Evolutionary conservation across 2,329 filamentous ascomycete species (phyloP).

Genomic region (Arthroderma sp.): DNA sequence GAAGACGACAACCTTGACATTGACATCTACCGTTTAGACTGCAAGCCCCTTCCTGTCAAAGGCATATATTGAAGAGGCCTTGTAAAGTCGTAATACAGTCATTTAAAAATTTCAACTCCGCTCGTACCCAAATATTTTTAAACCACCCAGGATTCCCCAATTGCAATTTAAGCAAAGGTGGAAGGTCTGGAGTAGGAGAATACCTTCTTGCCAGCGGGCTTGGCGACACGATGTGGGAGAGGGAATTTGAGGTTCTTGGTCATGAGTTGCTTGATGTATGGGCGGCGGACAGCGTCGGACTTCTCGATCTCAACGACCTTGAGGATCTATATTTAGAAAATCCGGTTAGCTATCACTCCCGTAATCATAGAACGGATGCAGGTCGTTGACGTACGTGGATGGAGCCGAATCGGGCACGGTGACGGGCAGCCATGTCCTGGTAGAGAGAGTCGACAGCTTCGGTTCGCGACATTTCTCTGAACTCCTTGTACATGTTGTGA

Average conservation of each 20-base stretch:
- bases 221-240: conserved; percentile 88
- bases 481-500: conserved; percentile 99
- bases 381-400: conserved; percentile 67
- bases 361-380: no score
- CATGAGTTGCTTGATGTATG: conserved; percentile 98
- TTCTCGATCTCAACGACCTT: conserved; percentile 97
- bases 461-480: conserved; percentile 94
- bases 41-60: no score
- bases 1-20: no score
- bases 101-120: no score
- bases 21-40: no score
- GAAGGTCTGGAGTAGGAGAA: conserved; percentile 87
- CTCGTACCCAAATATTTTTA: no score
- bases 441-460: conserved; percentile 95
- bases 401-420: conserved; percentile 94
- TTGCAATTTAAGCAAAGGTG: conserved; percentile 74
- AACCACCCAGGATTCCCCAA: no score
- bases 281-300: conserved; percentile 85
- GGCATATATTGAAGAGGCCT: no score
- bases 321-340: conserved; percentile 55
- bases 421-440: conserved; percentile 98
- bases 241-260: conserved; percentile 95
- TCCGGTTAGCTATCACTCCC: background rate
- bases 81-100: no score
- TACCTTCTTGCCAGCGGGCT: conserved; percentile 72